Evolutionary conservation across 2,329 filamentous ascomycete species (phyloP), one percentile per base, ranked within the genome.

Genomic region (Bisporella sp.): DNA sequence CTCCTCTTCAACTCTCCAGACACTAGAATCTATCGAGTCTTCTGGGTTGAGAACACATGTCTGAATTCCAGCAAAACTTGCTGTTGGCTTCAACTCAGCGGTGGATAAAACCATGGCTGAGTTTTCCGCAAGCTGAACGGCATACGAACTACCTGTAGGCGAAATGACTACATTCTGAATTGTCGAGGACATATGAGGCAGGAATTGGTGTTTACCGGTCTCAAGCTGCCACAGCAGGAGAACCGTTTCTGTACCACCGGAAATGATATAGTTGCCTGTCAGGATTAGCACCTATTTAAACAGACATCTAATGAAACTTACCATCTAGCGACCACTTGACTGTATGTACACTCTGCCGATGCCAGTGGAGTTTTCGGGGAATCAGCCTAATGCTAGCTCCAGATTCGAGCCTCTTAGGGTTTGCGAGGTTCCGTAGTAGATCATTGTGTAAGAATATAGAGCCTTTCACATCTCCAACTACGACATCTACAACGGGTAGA

Each of bases 261-360:
- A 97, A 47, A 99, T 84, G 52, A 99, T 71, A 67, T 99, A 99
- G 64, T 96, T 90, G 46, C 89, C 88, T 93, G 58, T 11, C 72
- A 54, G 72, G 71, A 57, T 56, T 54, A 45, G 46, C 43, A 31
- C 43, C 32, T 8, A 30, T 30, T 9, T 7, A 6, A 11, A 40
- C 39, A 30, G 33, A 8, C 9, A 28, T 45, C 5, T 11, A 31
- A 46, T 37, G 46, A 55, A 54, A 58, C 75, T 64, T 77, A 89
- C 92, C 91, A 75, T 99, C 93, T 58, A 76, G 76, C 11, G 93
- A 96, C 87, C 91, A 97, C 68, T 93, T 95, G 51, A 96, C 76
- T 7, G 88, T 79, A 60, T 87, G 84, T 6, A 96, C 90, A 45
- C 85, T 81, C 59, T 84, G 83, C 60, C 90, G 80, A 68, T 99